Conservation (phyloP, 1,284 basidiomycete species). For the Heterobasidion annosum region DNA sequence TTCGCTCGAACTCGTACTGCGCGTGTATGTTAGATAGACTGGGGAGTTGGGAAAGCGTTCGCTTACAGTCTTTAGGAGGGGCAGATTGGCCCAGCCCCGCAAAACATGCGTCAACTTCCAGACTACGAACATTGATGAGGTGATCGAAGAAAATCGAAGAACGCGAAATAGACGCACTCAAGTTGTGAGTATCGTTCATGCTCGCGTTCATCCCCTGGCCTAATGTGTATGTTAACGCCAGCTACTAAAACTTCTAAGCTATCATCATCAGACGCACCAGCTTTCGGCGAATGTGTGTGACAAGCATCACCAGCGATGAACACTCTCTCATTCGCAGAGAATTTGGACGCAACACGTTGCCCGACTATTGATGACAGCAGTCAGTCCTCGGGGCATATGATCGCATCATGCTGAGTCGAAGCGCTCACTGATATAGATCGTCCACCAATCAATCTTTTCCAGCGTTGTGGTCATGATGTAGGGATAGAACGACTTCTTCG, state of each 20-base stretch:
- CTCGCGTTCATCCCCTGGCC: slow-evolving; percentile 68
- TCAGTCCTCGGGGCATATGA: too few species aligned
- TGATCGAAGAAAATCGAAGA: background rate
- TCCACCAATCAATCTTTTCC: slow-evolving; percentile 71
- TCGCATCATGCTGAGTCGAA: background rate
- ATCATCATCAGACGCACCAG: slow-evolving; percentile 16
- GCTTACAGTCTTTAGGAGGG: slow-evolving; percentile 63
- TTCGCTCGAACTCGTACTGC: slow-evolving; percentile 66
- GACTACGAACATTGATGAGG: slow-evolving; percentile 22
- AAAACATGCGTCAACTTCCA: slow-evolving; percentile 77
- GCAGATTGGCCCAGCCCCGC: slow-evolving; percentile 57
- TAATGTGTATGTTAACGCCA: slow-evolving; percentile 23
- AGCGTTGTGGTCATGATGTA: slow-evolving; percentile 49
- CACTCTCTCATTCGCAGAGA: slow-evolving; percentile 57
- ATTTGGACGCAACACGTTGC: slow-evolving; percentile 68
- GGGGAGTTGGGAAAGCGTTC: background rate
- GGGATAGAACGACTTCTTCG: slow-evolving; percentile 58
- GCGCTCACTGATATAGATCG: slow-evolving; percentile 50
- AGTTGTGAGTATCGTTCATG: slow-evolving; percentile 79
- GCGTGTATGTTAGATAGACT: background rate
- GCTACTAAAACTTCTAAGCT: background rate
- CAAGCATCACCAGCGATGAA: slow-evolving; percentile 81
- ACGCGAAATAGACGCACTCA: slow-evolving; percentile 29
- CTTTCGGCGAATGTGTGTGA: slow-evolving; percentile 80
- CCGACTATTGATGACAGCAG: slow-evolving; percentile 34